These are phyloP conservation scores for Colletotrichum sublineola DNA, from an alignment of 2,329 filamentous ascomycete genomes.

Conservation along the genomic window DNA sequence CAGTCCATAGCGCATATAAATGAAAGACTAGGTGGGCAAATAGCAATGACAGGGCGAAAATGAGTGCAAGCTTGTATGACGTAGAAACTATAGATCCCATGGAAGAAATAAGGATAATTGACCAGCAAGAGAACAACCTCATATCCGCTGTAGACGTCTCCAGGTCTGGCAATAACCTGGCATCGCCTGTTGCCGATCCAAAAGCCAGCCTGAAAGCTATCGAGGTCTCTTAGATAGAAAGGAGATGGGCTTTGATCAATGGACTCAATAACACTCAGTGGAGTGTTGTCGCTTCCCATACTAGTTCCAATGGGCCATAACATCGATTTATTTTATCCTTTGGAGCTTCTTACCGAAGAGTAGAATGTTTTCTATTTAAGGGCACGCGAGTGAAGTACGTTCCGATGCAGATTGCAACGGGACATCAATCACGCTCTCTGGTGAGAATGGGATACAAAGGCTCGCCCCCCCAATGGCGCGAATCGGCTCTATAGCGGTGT, in stretches of 20 bases:
- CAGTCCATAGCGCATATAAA: neutral
- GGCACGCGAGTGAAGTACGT: too few relatives aligned
- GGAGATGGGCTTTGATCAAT: neutral
- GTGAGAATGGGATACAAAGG: too few relatives aligned
- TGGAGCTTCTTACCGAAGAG: too few relatives aligned
- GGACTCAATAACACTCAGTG: too few relatives aligned
- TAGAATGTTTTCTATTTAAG: too few relatives aligned
- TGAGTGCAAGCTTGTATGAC: neutral
- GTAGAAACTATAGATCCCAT: neutral
- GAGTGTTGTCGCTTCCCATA: too few relatives aligned
- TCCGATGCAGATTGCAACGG: too few relatives aligned
- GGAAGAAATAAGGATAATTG: neutral
- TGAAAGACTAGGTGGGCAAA: neutral
- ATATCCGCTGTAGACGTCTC: neutral
- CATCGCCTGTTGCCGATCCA: neutral
- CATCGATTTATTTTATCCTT: too few relatives aligned
- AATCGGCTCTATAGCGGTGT: too few relatives aligned
- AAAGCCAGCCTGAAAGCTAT: neutral
- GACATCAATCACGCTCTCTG: too few relatives aligned
- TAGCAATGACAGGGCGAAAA: neutral
- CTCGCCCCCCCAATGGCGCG: too few relatives aligned
- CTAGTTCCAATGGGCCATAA: too few relatives aligned
- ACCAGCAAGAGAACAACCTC: neutral
- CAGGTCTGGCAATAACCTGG: neutral
- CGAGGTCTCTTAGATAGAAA: neutral